Base-by-base conservation (phyloP, 495 filamentous ascomycete genomes). In the Penicillium flavigenum region DNA sequence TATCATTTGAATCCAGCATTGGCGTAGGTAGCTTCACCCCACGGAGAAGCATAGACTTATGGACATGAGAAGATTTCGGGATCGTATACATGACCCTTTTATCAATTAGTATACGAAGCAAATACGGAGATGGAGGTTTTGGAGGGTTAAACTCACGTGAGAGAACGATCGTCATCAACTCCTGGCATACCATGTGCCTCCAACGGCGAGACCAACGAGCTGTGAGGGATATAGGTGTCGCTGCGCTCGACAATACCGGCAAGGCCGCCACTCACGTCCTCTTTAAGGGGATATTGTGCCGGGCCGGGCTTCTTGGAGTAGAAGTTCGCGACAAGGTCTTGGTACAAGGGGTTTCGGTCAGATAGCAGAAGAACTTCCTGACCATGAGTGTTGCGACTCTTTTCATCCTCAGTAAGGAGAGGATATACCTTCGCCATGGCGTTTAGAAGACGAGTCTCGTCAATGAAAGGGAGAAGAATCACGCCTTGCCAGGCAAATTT, bases 401-500 rank as follows among this genome's bases (percentile, higher is more conserved):
- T 76, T 66, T 98, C 95, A 42, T 95, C 92, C 8, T 84, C 76
- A 31, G 83, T 87, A 10, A 99, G 77, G 8, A 89, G 74, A 49
- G 87, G 90, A 60, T 94, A 93, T 61, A 88, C 89, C 63, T 85
- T 88, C 17, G 83, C 76, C 83, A 96, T 92, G 6, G 95, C 94
- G 22, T 81, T 79, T 20, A 98, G 79, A 19, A 99, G 75, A 32
- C 92, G 83, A 51, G 86, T 86, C 74, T 94, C 94, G 68, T 99
- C 92, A 62, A 99, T 98, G 72, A 96, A 99, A 0, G 94, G 94
- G 19, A 99, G 83, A 29, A 98, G 76, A 22, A 89, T 90, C 42
- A 98, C 91, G 60, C 94, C 94, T 66, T 99, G 93, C 94, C 94
- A 99, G 2, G 91, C 89, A 72, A 96, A 95, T 68, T 98, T 99